Evolutionary conservation across 352 stramenopile species (phyloP).

Genomic region (Phytopythium vexans): DNA sequence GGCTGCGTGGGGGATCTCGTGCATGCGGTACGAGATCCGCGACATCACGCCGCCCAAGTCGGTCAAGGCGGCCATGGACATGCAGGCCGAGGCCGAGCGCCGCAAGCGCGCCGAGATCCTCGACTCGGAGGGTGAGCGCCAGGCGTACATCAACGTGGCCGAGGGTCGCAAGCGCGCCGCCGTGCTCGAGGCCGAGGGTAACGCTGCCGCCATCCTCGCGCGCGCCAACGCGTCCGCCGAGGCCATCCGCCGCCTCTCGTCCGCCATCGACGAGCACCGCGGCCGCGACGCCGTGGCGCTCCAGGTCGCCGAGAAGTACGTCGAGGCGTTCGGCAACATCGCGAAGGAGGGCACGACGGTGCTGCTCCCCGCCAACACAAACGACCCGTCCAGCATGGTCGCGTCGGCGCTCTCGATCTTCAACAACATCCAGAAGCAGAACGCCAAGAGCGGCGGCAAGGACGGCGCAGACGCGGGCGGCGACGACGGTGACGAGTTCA

Average conservation of each 20-base stretch:
- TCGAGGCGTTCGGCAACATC: constrained; percentile 89
- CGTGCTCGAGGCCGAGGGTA: constrained; percentile 81
- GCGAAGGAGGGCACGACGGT: constrained; percentile 89
- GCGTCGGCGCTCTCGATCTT: constrained; percentile 88
- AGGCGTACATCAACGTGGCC: constrained; percentile 90
- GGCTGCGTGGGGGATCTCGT: constrained; percentile 89
- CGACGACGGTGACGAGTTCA: constrained; percentile 48
- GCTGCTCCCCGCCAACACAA: constrained; percentile 73
- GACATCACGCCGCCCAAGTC: constrained; percentile 86
- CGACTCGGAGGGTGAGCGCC: constrained; percentile 87
- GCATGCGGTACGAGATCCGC: constrained; percentile 89
- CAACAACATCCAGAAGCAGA: constrained; percentile 85
- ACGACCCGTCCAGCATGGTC: constrained; percentile 88
- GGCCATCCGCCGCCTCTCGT: constrained; percentile 73
- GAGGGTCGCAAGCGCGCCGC: constrained; percentile 89
- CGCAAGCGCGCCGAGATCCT: constrained; percentile 91
- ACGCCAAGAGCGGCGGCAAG: constrained; percentile 22
- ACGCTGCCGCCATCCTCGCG: constrained; percentile 79
- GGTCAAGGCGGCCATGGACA: constrained; percentile 90
- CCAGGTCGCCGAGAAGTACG: constrained; percentile 90
- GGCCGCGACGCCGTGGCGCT: constrained; percentile 82
- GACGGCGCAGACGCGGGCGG: constrained; percentile 15
- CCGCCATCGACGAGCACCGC: constrained; percentile 60
- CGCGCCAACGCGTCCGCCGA: constrained; percentile 79
- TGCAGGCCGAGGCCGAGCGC: constrained; percentile 90